Conservation (phyloP, 306 rosid genomes). For the Cicer bijugum region DNA sequence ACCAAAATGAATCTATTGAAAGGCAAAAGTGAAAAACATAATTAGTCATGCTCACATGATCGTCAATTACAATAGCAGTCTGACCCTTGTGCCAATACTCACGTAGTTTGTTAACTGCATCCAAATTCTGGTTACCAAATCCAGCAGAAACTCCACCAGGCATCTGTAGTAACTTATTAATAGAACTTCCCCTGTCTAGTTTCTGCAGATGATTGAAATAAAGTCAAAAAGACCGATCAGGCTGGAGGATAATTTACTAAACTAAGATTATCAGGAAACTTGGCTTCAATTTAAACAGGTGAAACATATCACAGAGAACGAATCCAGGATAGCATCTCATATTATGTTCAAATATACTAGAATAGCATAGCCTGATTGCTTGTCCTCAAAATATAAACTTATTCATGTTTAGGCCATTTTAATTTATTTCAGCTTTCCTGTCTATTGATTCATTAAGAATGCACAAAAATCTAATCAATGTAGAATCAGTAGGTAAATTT, state of each 20-base stretch:
- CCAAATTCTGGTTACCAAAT: constrained; percentile 45
- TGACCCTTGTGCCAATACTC: constrained; percentile 55
- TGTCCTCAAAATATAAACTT: neutral
- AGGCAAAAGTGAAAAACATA: constrained; percentile 6
- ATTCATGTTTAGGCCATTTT: neutral
- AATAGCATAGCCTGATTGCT: neutral
- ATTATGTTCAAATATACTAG: neutral
- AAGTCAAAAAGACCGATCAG: constrained; percentile 35
- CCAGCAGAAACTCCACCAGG: constrained; percentile 46
- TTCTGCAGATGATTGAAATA: constrained; percentile 52
- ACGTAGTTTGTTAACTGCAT: constrained; percentile 57
- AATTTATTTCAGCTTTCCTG: constrained; percentile 3
- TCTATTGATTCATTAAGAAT: neutral
- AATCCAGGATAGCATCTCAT: constrained; percentile 11
- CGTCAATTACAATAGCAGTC: constrained; percentile 67
- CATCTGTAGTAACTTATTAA: constrained; percentile 48
- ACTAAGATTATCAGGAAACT: neutral
- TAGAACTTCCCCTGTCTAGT: constrained; percentile 40
- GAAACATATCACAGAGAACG: constrained; percentile 15
- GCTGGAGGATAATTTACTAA: constrained; percentile 15
- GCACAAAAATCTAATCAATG: constrained; percentile 10
- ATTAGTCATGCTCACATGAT: constrained; percentile 52
- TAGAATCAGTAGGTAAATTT: constrained; percentile 4
- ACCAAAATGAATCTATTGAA: constrained; percentile 22
- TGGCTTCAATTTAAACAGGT: neutral